Base-by-base conservation (phyloP, 306 rosid genomes). In the Vicia sativa region DNA sequence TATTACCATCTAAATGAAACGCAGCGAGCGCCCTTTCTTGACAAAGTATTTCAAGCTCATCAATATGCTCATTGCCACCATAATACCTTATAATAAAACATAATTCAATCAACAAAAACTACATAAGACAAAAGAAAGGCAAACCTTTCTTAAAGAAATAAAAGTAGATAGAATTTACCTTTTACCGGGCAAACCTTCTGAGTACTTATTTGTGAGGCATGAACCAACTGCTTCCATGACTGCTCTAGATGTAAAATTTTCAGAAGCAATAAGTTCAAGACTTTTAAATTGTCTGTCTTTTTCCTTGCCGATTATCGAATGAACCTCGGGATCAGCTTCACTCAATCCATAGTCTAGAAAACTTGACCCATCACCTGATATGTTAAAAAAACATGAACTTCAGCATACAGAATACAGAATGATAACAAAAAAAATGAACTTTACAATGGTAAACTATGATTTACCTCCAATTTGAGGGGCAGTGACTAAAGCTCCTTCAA, bases 211-310 rank as follows among this genome's bases (percentile, higher is more conserved):
- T 29, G 98, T 93, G 52, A 93, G 91, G 77, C 97, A 90, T 29
- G 98, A 93, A 37, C 98, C 98, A 39, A 93, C 96, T 50, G 98
- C 92, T 85, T 93, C 97, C 98, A 93, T 93, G 61, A 93, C 98
- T 38, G 98, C 98, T 54, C 91, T 84, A 19, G 92, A 90, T 6
- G 97, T 90, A 70, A 83, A 93, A 79, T 93, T 93, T 79, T 93
- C 98, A 0, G 98, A 93, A 67, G 98, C 97, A 86, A 93, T 93
- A 72, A 93, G 98, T 81, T 93, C 98, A 35, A 93, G 91, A 75
- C 97, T 93, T 72, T 68, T 93, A 73, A 85, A 88, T 68, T 93
- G 98, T 5, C 98, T 74, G 9, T 81, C 76, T 81, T 93, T 93
- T 74, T 93, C 99, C 79, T 82, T 87, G 50, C 66, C 44, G 31